Conservation (phyloP, 2,329 filamentous ascomycete genomes). For the Colletotrichum somersetense region DNA sequence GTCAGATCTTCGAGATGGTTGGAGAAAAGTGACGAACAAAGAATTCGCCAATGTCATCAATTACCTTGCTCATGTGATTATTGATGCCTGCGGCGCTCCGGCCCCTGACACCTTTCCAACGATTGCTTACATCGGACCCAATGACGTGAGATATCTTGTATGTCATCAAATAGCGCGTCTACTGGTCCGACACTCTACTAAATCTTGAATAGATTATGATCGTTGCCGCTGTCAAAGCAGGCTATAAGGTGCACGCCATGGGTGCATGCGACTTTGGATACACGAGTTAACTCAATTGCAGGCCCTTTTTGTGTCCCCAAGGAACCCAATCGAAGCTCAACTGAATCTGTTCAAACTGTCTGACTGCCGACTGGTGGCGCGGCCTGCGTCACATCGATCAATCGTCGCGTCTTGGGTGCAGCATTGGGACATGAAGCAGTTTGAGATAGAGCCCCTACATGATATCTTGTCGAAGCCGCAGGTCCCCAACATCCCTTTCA, state of each 20-base stretch:
- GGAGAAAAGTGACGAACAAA: conserved; percentile 53
- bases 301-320: conserved; percentile 59
- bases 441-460: conserved; percentile 51
- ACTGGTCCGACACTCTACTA: not conserved
- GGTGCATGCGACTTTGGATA: conserved; percentile 51
- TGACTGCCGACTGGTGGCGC: conserved; percentile 55
- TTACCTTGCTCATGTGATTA: conserved; percentile 51
- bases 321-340: conserved; percentile 60
- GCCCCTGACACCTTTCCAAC: conserved; percentile 51
- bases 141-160: conserved; percentile 53
- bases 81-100: conserved; percentile 47
- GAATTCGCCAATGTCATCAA: conserved; percentile 56
- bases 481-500: conserved; percentile 52
- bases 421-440: conserved; percentile 53
- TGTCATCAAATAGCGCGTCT: not conserved
- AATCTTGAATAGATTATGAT: conserved; percentile 45
- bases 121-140: conserved; percentile 61
- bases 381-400: conserved; percentile 47
- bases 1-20: conserved; percentile 55
- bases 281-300: conserved; percentile 40
- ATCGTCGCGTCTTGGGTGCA: conserved; percentile 54
- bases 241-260: conserved; percentile 44
- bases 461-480: conserved; percentile 53
- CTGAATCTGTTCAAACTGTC: conserved; percentile 60
- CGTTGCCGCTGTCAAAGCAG: conserved; percentile 54